Evolutionary conservation across 2,329 filamentous ascomycete species (phyloP).

Genomic region (Diaporthe longicolla): DNA sequence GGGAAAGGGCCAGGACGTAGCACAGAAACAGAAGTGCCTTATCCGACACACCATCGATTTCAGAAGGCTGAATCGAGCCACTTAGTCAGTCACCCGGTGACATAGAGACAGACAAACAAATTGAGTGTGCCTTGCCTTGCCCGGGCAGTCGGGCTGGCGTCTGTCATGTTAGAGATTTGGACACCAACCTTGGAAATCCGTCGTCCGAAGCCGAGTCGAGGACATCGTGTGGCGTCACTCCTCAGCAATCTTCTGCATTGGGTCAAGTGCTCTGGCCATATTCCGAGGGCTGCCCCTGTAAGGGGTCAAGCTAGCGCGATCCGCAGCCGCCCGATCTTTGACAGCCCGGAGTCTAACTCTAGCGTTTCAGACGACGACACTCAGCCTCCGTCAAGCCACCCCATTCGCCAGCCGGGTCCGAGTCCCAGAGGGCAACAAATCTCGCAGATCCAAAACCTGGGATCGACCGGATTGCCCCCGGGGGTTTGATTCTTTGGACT

Average conservation of each 20-base stretch:
- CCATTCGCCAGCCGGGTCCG: slow-evolving; percentile 12
- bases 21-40: neutral
- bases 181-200: neutral
- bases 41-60: slow-evolving; percentile 11
- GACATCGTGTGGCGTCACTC: slow-evolving; percentile 22
- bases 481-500: neutral
- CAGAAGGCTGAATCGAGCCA: slow-evolving; percentile 23
- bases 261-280: neutral
- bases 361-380: slow-evolving; percentile 30
- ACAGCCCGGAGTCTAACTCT: slow-evolving; percentile 23
- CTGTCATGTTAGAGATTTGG: slow-evolving; percentile 6
- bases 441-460: neutral
- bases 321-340: slow-evolving; percentile 26
- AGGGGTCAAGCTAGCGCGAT: neutral
- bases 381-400: slow-evolving; percentile 19
- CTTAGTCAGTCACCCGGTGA: neutral
- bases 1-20: neutral
- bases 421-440: neutral
- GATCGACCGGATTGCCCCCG: slow-evolving; percentile 9
- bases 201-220: slow-evolving; percentile 17
- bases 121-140: slow-evolving; percentile 13
- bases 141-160: neutral
- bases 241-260: neutral
- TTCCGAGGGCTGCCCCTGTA: slow-evolving; percentile 5
- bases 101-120: neutral